Conservation (phyloP, 1,139 yeast genomes). For the Debaryomyces coudertii region DNA sequence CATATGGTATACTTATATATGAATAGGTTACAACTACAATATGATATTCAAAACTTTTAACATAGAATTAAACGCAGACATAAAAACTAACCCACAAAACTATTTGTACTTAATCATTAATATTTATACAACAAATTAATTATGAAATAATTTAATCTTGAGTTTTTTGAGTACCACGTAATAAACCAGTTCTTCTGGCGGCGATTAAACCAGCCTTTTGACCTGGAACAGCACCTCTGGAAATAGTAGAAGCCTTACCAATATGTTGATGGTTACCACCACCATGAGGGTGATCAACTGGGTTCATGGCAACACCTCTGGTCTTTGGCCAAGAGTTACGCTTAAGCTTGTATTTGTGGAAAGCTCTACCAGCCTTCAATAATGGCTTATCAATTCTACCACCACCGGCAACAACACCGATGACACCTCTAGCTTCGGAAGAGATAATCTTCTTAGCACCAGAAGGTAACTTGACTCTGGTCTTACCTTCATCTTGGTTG, state of each 20-base stretch:
- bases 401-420: constrained; percentile 99
- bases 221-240: constrained; percentile 99
- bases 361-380: constrained; percentile 99
- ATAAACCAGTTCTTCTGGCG: constrained; percentile 99
- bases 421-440: constrained; percentile 98
- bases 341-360: constrained; percentile 99
- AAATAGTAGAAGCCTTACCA: constrained; percentile 99
- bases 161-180: constrained; percentile 99
- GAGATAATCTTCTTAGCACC: constrained; percentile 97
- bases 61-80: constrained; percentile 7
- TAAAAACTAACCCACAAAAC: constrained; percentile 11
- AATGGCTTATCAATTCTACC: constrained; percentile 99
- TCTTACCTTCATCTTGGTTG: constrained; percentile 98
- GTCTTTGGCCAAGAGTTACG: constrained; percentile 99
- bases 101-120: constrained; percentile 16
- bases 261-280: constrained; percentile 99
- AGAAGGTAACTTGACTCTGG: constrained; percentile 98
- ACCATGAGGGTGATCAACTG: constrained; percentile 99
- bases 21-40: not conserved
- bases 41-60: constrained; percentile 1
- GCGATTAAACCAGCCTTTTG: constrained; percentile 99
- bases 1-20: not conserved
- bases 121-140: constrained; percentile 16
- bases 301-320: constrained; percentile 99
- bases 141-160: constrained; percentile 56